Conservation (phyloP, 108 stramenopile genomes). For the Seminavis robusta region DNA sequence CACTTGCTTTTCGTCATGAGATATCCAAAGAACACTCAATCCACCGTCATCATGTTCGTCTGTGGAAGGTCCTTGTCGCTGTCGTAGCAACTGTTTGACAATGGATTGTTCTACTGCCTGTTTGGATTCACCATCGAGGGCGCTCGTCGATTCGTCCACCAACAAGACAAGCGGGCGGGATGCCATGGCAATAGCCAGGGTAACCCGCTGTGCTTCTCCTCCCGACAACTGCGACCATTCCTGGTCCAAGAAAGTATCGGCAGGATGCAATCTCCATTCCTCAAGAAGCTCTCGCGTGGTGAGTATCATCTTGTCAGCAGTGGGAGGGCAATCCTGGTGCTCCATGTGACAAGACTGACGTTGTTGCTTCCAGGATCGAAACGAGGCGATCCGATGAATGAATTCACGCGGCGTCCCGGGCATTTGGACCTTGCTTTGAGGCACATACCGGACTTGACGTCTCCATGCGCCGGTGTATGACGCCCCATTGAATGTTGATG, state of each 20-base stretch:
- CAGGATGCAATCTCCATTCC: conserved; percentile 35
- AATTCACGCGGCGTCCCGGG: conserved; percentile 51
- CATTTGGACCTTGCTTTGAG: conserved; percentile 51
- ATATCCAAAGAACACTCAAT: conserved; percentile 15
- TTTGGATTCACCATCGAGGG: conserved; percentile 47
- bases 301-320: conserved; percentile 8
- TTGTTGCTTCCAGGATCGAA: too few species aligned
- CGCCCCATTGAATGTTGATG: too few species aligned
- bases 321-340: too few species aligned
- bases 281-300: too few species aligned
- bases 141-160: conserved; percentile 66
- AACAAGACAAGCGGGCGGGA: conserved; percentile 50
- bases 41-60: too few species aligned
- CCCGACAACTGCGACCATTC: conserved; percentile 76
- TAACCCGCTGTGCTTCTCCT: conserved; percentile 77
- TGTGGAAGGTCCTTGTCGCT: too few species aligned
- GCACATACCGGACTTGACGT: conserved; percentile 59
- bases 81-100: too few species aligned
- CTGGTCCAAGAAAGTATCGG: conserved; percentile 26
- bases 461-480: conserved; percentile 35
- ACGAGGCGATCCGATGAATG: conserved; percentile 6
- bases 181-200: conserved; percentile 76
- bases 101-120: conserved; percentile 40
- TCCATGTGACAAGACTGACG: too few species aligned
- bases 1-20: conserved; percentile 25